Evolutionary conservation across 768 basidiomycete genomes (phyloP).

Genomic region (Russula abietina): DNA sequence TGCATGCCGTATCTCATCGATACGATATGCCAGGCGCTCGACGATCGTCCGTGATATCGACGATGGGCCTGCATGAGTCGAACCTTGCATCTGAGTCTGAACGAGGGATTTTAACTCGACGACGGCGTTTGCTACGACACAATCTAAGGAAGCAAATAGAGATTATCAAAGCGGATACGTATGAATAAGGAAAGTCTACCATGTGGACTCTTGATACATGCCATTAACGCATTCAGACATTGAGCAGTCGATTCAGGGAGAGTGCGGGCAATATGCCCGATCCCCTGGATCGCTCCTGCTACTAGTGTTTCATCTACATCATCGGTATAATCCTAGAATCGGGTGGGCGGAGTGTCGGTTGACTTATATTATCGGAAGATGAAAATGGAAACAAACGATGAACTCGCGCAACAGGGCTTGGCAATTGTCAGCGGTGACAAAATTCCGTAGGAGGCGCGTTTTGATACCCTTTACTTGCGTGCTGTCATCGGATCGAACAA

Average conservation of each 20-base stretch:
- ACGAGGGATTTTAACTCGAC: conserved; percentile 81
- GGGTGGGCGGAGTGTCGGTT: not conserved
- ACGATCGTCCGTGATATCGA: conserved; percentile 56
- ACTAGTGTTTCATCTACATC: conserved; percentile 69
- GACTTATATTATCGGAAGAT: conserved; percentile 1
- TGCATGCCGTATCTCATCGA: conserved; percentile 75
- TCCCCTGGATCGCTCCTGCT: conserved; percentile 63
- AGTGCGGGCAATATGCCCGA: conserved; percentile 67
- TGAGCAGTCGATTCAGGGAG: conserved; percentile 65
- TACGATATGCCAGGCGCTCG: conserved; percentile 65
- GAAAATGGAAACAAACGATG: conserved; percentile 48
- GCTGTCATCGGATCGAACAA: conserved; percentile 63
- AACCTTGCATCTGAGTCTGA: conserved; percentile 50
- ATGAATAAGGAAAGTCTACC: conserved; percentile 34
- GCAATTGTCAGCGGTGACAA: conserved; percentile 64
- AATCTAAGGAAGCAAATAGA: conserved; percentile 42
- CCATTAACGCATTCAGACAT: conserved; percentile 70
- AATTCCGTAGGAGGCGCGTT: conserved; percentile 60
- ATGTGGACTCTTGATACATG: conserved; percentile 69
- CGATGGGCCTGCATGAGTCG: conserved; percentile 25
- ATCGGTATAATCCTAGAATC: conserved; percentile 68
- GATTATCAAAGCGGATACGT: conserved; percentile 1
- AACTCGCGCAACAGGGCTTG: conserved; percentile 74
- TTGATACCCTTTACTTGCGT: conserved; percentile 66
- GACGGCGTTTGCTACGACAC: conserved; percentile 73